Base-by-base conservation (phyloP, 768 basidiomycete species). In the Lactarius pseudohatsudake region DNA sequence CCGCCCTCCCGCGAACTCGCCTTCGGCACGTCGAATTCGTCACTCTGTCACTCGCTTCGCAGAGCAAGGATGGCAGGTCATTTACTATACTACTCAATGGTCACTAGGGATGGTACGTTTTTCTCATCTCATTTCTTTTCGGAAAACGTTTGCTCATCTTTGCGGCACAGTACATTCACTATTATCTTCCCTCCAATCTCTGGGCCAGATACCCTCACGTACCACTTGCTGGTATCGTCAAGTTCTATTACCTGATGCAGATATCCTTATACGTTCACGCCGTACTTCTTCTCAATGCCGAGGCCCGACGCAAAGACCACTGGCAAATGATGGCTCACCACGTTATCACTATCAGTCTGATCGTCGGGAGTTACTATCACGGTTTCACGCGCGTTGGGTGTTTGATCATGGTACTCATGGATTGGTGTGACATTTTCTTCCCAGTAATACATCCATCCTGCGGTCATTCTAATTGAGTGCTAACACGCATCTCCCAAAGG, bases 321-420 rank as follows among this genome's bases (percentile, higher is more conserved):
- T 80, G 81, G 72, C 96, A 98, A 77, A 98, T 98, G 96, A 91
- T 98, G 85, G 80, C 88, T 30, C 97, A 99, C 79, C 97, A 99
- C 75, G 74, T 96, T 71, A 90, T 98, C 70, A 96, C 95, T 15
- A 83, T 95, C 67, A 74, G 82, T 58, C 85, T 99, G 68, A 86
- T 98, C 78, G 77, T 81, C 40, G 73, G 80, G 47, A 94, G 92
- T 76, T 98, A 97, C 78, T 82, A 82, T 67, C 85, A 82, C 75
- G 90, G 95, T 77, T 89, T 88, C 74, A 96, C 93, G 10, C 90
- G 95, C 55, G 84, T 96, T 54, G 97, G 97, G 18, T 92, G 90
- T 71, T 79, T 94, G 56, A 87, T 97, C 66, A 89, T 97, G 85
- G 83, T 92, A 59, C 78, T 97, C 41, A 96, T 98, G 94, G 97